Conservation (phyloP, 768 basidiomycete species). For the Lactarius hatsudake region DNA sequence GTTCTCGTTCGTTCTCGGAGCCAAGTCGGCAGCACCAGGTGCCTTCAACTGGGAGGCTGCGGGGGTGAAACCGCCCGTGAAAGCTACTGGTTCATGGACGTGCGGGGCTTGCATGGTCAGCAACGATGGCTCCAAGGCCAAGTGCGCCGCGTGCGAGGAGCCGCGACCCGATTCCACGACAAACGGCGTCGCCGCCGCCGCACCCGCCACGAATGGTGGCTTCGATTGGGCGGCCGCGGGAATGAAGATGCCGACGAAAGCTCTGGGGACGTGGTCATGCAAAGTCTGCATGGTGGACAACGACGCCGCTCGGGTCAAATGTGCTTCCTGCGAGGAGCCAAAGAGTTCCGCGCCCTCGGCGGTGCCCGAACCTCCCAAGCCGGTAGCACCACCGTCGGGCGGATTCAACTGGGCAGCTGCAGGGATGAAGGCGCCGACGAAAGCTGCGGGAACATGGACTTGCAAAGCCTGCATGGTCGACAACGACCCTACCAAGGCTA, state of each 20-base stretch:
- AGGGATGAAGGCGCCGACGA: conserved; percentile 35
- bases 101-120: conserved; percentile 35
- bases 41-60: conserved; percentile 36
- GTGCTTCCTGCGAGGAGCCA: background rate
- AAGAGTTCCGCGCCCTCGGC: too few relatives aligned
- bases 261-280: background rate
- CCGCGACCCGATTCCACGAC: conserved; percentile 8
- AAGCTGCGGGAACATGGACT: conserved; percentile 36
- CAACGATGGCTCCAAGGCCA: conserved; percentile 44
- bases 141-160: conserved; percentile 52
- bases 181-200: background rate
- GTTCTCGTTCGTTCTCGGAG: conserved; percentile 35
- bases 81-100: conserved; percentile 30
- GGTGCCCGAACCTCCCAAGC: background rate
- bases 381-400: conserved; percentile 13
- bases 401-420: conserved; percentile 42
- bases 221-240: background rate
- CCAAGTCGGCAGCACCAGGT: conserved; percentile 6
- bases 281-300: background rate
- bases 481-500: conserved; percentile 30
- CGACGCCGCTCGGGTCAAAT: background rate
- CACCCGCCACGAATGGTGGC: conserved; percentile 2
- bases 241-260: background rate
- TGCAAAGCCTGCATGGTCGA: conserved; percentile 39
- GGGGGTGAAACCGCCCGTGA: conserved; percentile 30